Conservation (phyloP, 2,329 filamentous ascomycete species). For the Fusarium protoensiforme region DNA sequence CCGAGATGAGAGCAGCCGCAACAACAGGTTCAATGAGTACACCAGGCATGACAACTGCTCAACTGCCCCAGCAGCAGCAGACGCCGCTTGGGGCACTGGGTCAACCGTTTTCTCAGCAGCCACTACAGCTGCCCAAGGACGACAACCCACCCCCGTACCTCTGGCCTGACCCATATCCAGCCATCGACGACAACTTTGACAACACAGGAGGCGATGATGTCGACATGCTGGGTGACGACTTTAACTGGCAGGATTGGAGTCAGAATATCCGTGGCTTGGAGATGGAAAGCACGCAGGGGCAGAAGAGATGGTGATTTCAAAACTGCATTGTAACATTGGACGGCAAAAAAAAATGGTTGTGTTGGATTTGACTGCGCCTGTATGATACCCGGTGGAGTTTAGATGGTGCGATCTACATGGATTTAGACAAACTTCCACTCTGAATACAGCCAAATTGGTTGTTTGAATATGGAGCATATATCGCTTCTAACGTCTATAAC, state of each 20-base stretch:
- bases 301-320: slow-evolving; percentile 35
- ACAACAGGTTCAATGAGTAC: slow-evolving; percentile 1
- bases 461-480: background rate
- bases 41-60: background rate
- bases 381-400: slow-evolving; percentile 41
- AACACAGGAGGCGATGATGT: slow-evolving; percentile 46
- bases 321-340: slow-evolving; percentile 1
- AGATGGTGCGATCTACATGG: slow-evolving; percentile 5
- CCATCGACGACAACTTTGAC: slow-evolving; percentile 44
- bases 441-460: background rate
- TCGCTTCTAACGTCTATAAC: slow-evolving; percentile 31
- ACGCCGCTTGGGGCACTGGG: slow-evolving; percentile 12
- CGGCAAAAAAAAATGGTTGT: background rate
- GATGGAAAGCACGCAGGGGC: slow-evolving; percentile 43
- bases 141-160: slow-evolving; percentile 54
- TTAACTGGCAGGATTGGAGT: slow-evolving; percentile 63
- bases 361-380: slow-evolving; percentile 21
- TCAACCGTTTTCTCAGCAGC: slow-evolving; percentile 28
- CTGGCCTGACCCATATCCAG: slow-evolving; percentile 52
- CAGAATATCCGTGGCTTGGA: slow-evolving; percentile 54
- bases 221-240: slow-evolving; percentile 55
- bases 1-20: slow-evolving; percentile 32
- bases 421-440: slow-evolving; percentile 32
- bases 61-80: slow-evolving; percentile 6
- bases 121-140: slow-evolving; percentile 44